Percentiles rank a stretch among this genome's conserved stretches.
phyloP scores from a whole-genome alignment of 2,329 filamentous ascomycete species.

The Claviceps citrina region DNA sequence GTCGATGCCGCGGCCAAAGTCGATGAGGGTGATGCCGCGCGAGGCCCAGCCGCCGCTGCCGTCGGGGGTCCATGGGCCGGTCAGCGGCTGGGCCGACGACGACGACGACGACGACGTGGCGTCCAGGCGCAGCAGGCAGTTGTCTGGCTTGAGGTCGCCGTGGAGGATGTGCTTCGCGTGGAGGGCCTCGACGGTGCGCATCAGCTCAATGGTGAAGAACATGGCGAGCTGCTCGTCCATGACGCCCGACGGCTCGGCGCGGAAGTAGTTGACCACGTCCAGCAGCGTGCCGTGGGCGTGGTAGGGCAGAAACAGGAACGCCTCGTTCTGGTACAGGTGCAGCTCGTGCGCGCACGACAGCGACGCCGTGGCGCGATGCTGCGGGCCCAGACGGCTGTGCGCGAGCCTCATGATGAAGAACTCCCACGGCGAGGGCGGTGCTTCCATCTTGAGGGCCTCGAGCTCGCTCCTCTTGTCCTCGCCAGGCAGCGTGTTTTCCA shows the following conservation, averaged over 20 bases:
- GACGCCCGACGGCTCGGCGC: slow-evolving; percentile 52
- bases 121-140: slow-evolving; percentile 78
- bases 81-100: slow-evolving; percentile 31
- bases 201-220: slow-evolving; percentile 86
- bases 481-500: slow-evolving; percentile 51
- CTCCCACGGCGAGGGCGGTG: slow-evolving; percentile 79
- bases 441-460: slow-evolving; percentile 90
- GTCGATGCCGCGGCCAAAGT: slow-evolving; percentile 89
- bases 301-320: slow-evolving; percentile 76
- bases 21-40: slow-evolving; percentile 75
- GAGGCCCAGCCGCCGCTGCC: slow-evolving; percentile 64
- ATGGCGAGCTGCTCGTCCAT: slow-evolving; percentile 88
- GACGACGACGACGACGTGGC: slow-evolving; percentile 21
- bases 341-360: slow-evolving; percentile 76
- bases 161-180: slow-evolving; percentile 70
- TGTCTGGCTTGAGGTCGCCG: slow-evolving; percentile 90
- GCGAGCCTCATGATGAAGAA: slow-evolving; percentile 87
- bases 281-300: slow-evolving; percentile 81
- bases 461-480: slow-evolving; percentile 34
- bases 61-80: slow-evolving; percentile 52
- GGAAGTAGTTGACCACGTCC: slow-evolving; percentile 82
- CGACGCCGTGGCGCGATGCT: slow-evolving; percentile 57
- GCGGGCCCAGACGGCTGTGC: slow-evolving; percentile 57
- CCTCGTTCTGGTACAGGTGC: slow-evolving; percentile 81
- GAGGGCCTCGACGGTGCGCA: slow-evolving; percentile 77